Base-by-base conservation (phyloP, 2,329 filamentous ascomycete species). In the Xylaria arbuscula region DNA sequence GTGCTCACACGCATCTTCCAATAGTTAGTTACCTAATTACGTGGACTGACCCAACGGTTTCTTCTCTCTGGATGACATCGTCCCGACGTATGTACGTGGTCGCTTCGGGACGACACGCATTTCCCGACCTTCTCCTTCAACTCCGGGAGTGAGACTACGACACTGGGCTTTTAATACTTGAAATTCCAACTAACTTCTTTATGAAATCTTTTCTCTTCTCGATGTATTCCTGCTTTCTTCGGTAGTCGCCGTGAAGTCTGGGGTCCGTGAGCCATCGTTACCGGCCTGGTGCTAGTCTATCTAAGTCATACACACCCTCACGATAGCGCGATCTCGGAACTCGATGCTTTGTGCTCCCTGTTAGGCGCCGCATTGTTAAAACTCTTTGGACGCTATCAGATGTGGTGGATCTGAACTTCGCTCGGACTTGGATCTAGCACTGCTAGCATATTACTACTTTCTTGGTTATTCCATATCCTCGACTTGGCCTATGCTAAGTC, bases 111-210 rank as follows among this genome's bases (percentile, higher is more conserved):
- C 45, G 22, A 55, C 47, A 59, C 32, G 50, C 28, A 45, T 50
- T 58, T 56, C 56, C 54, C 51, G 28, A 22, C 19, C 38, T 38
- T 51, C 50, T 58, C 24, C 62, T 63, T 38, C 40, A 66, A 28
- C 22, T 54, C 10, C 22, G 34, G 9, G 48, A 64, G 34, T 40
- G 32, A 38, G 53, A 70, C 36, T 59, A 48, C 38, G 47, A 51
- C 7, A 15, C 32, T 17, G 22, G 38, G 48, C 13, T 42, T 48
- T 38, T 50, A n/a, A 53, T 28, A 55, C 7, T 24, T 8, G 36
- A 38, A 13, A 45, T 15, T 24, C 9, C 22, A 11, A 9, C 19
- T 48, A 19, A 32, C 6, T 15, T 3, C 4, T 45, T 13, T 45
- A 8, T 45, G 22, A 8, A 8, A 24, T 24, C 11, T 22, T 13